Evolutionary conservation across 371 early-diverging fungal genomes (phyloP).

Genomic region (Actinomortierella ambigua): DNA sequence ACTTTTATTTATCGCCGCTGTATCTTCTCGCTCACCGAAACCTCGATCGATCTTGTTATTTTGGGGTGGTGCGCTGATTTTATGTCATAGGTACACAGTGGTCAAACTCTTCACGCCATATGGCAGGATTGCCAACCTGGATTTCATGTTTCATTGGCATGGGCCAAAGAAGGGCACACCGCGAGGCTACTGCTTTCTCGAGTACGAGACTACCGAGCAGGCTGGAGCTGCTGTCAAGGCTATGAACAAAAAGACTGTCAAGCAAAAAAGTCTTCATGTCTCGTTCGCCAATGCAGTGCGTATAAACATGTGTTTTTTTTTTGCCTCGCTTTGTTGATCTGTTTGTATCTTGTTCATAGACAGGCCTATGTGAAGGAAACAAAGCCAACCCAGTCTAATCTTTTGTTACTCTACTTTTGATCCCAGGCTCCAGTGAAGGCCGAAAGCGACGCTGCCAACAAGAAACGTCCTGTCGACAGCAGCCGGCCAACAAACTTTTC

Average conservation of each 20-base stretch:
- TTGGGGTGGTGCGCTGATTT: too few relatives aligned
- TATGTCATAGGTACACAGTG: conserved; percentile 57
- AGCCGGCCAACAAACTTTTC: conserved; percentile 48
- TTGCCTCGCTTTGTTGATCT: neutral
- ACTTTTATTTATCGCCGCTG: neutral
- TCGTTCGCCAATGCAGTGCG: conserved; percentile 64
- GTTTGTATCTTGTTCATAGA: neutral
- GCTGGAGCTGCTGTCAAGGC: conserved; percentile 58
- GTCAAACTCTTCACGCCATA: conserved; percentile 69
- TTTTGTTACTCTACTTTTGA: conserved; percentile 15
- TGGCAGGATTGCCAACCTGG: conserved; percentile 69
- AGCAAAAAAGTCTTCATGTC: conserved; percentile 56
- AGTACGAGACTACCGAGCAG: conserved; percentile 58
- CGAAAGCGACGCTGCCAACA: conserved; percentile 16
- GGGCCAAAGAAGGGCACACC: conserved; percentile 68
- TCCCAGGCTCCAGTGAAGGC: conserved; percentile 38
- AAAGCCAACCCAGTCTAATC: neutral
- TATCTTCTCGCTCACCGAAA: neutral
- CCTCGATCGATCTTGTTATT: neutral
- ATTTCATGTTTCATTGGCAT: conserved; percentile 64
- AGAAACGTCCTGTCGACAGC: conserved; percentile 8
- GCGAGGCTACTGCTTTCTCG: conserved; percentile 70
- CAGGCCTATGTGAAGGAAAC: too few relatives aligned
- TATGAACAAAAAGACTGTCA: conserved; percentile 58
- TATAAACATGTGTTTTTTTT: conserved; percentile 2